Evolutionary conservation across 352 stramenopile species (phyloP).

Genomic region (Elongisporangium senticosum): DNA sequence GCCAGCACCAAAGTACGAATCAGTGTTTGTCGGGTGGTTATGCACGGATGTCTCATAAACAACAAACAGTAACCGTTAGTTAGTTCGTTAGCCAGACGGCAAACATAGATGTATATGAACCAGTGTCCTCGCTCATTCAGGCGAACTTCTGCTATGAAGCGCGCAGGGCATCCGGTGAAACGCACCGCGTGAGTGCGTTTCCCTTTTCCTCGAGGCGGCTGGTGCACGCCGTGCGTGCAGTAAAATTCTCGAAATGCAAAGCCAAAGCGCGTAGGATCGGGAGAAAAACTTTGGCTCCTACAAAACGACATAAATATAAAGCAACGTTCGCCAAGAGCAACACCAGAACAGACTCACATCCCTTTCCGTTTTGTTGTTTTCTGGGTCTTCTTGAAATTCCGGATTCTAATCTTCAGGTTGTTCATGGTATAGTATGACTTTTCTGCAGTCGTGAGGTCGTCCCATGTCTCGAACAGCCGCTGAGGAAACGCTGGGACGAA

Average conservation of each 20-base stretch:
- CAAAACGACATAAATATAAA: too few relatives aligned
- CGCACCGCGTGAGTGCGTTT: constrained; percentile 4
- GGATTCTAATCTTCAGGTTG: too few relatives aligned
- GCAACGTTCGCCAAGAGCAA: too few relatives aligned
- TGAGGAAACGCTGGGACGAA: too few relatives aligned
- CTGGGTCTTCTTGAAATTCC: too few relatives aligned
- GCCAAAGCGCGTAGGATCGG: too few relatives aligned
- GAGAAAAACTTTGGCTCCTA: too few relatives aligned
- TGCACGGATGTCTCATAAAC: constrained; percentile 1
- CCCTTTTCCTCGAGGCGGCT: constrained; percentile 5
- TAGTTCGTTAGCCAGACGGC: neutral
- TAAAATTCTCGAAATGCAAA: neutral
- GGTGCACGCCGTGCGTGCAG: constrained; percentile 9
- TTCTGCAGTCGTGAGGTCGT: too few relatives aligned
- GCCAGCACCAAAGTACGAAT: constrained; percentile 8
- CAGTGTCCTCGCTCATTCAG: neutral
- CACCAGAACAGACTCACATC: too few relatives aligned
- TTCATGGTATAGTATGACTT: too few relatives aligned
- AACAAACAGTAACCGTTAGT: neutral
- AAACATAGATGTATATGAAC: constrained; percentile 4
- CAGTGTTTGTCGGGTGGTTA: constrained; percentile 3
- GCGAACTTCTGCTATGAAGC: neutral
- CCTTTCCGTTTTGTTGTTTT: too few relatives aligned
- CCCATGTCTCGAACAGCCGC: too few relatives aligned
- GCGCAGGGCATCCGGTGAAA: constrained; percentile 5